phyloP scores from a whole-genome alignment of 257 asterid species.

The Ballota nigra region DNA sequence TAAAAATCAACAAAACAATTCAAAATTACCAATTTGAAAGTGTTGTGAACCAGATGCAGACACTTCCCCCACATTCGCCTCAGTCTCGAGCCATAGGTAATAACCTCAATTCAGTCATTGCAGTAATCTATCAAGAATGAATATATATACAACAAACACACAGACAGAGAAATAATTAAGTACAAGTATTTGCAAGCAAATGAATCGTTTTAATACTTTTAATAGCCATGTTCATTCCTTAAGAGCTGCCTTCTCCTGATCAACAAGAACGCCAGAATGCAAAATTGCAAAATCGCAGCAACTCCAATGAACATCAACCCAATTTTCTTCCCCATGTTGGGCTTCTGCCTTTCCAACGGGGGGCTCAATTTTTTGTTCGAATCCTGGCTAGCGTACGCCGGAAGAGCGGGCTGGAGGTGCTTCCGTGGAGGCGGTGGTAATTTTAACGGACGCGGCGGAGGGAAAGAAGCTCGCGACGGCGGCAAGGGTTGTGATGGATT shows the following conservation, averaged over 20 bases:
- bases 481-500: constrained; percentile 34
- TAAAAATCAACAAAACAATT: constrained; percentile 17
- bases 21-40: constrained; percentile 51
- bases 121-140: constrained; percentile 14
- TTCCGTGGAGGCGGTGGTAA: constrained; percentile 33
- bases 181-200: background rate
- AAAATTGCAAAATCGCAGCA: constrained; percentile 44
- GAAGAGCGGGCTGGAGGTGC: constrained; percentile 12
- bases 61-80: constrained; percentile 13
- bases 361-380: constrained; percentile 12
- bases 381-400: background rate
- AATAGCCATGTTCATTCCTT: constrained; percentile 23
- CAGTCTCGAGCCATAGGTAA: constrained; percentile 20
- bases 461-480: background rate
- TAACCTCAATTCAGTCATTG: constrained; percentile 16
- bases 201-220: background rate
- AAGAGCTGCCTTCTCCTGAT: constrained; percentile 38
- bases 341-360: constrained; percentile 6
- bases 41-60: constrained; percentile 33
- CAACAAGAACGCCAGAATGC: constrained; percentile 38
- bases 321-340: constrained; percentile 40
- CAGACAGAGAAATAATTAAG: background rate
- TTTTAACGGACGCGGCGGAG: background rate
- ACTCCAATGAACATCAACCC: constrained; percentile 45
- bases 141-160: background rate